phyloP scores from a whole-genome alignment of 441 rosid genomes.

The Melastoma candidum region DNA sequence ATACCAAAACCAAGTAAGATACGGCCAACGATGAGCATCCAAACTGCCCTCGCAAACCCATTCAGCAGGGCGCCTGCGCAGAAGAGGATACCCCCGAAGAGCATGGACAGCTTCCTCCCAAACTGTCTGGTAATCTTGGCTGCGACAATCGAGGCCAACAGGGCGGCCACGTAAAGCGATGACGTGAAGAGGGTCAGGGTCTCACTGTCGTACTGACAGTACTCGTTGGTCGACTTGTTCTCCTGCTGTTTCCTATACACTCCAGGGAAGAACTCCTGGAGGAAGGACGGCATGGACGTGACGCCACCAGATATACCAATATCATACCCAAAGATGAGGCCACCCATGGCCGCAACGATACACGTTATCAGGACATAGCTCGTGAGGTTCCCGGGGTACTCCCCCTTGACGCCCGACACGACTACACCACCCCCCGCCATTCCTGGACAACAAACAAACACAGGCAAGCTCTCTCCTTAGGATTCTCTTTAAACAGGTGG shows the following conservation, averaged over 20 bases:
- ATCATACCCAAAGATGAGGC: too few species aligned
- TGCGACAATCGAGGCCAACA: conserved; percentile 34
- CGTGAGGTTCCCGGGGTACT: too few species aligned
- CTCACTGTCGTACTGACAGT: conserved; percentile 46
- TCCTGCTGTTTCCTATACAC: conserved; percentile 34
- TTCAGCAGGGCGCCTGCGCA: conserved; percentile 31
- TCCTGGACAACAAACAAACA: too few species aligned
- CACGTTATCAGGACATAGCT: too few species aligned
- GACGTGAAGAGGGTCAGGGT: not conserved
- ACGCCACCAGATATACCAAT: conserved; percentile 41
- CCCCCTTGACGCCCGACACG: too few species aligned
- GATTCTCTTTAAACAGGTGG: too few species aligned
- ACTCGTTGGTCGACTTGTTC: conserved; percentile 16
- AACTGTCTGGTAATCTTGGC: conserved; percentile 23
- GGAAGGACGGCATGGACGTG: conserved; percentile 74
- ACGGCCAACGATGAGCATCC: conserved; percentile 36
- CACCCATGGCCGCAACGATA: too few species aligned
- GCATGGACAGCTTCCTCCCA: conserved; percentile 32
- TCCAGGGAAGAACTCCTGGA: conserved; percentile 52
- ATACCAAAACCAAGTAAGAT: conserved; percentile 36
- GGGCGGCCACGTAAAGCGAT: conserved; percentile 38
- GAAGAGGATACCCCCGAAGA: conserved; percentile 28
- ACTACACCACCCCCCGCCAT: too few species aligned
- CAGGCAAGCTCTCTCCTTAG: too few species aligned
- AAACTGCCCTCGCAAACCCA: conserved; percentile 26